Conservation (phyloP, 129 eudicot species). For the Saposhnikovia divaricata region DNA sequence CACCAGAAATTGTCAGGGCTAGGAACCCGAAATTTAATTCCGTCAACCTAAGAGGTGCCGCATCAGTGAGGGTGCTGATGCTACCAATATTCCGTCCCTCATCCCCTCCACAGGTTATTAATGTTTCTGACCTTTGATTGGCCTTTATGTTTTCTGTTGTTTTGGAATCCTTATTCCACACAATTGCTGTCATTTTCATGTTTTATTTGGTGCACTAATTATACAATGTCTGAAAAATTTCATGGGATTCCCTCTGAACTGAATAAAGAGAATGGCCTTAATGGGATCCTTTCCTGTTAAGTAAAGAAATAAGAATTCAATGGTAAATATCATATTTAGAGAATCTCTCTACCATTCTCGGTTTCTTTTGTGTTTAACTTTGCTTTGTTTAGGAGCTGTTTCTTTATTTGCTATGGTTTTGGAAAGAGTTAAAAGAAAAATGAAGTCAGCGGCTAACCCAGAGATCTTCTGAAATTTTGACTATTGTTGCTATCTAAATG, state of each 20-base stretch:
- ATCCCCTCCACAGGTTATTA: slow-evolving; percentile 24
- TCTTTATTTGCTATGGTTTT: slow-evolving; percentile 57
- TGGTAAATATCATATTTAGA: background rate
- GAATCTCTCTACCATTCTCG: background rate
- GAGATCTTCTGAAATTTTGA: slow-evolving; percentile 60
- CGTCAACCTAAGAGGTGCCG: slow-evolving; percentile 18
- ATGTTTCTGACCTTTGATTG: background rate
- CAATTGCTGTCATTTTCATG: slow-evolving; percentile 8
- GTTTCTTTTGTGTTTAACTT: slow-evolving; percentile 13
- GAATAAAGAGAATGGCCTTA: slow-evolving; percentile 52
- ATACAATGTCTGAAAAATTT: slow-evolving; percentile 40
- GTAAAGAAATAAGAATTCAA: background rate
- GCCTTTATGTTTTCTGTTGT: background rate
- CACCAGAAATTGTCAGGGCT: no score
- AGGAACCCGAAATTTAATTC: slow-evolving; percentile 17
- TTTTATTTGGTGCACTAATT: slow-evolving; percentile 11
- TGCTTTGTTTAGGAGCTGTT: slow-evolving; percentile 47
- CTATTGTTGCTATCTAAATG: slow-evolving; percentile 52
- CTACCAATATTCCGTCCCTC: slow-evolving; percentile 16
- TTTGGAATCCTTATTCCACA: background rate
- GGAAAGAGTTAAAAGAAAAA: slow-evolving; percentile 59
- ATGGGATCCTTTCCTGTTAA: slow-evolving; percentile 33
- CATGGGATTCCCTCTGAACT: slow-evolving; percentile 25
- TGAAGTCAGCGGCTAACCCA: slow-evolving; percentile 46
- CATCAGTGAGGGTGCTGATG: slow-evolving; percentile 10